phyloP scores from a whole-genome alignment of 179 eudicot species.

The Camellia oleifera region DNA sequence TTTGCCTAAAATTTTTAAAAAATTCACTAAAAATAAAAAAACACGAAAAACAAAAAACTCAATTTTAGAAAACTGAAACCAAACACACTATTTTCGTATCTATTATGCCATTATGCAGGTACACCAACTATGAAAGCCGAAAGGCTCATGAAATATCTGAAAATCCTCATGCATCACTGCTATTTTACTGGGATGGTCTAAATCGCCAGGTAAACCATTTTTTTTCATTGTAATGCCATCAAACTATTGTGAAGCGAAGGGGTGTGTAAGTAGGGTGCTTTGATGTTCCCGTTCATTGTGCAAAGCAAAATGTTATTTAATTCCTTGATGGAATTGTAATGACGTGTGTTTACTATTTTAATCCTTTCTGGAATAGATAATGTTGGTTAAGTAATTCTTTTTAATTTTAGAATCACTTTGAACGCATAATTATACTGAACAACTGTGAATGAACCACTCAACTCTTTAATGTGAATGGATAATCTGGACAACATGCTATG shows the following conservation, averaged over 20 bases:
- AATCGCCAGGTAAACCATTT: conserved; percentile 70
- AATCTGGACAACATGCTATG: not conserved
- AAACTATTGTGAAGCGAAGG: not conserved
- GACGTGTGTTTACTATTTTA: not conserved
- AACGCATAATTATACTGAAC: not conserved
- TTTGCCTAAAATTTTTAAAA: too few species aligned
- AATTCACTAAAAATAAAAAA: too few species aligned
- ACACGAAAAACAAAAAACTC: too few species aligned
- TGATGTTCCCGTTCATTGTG: not conserved
- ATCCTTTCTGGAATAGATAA: not conserved
- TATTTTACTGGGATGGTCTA: conserved; percentile 86
- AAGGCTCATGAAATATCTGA: conserved; percentile 75
- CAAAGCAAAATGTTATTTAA: not conserved
- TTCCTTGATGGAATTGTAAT: not conserved
- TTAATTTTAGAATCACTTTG: not conserved
- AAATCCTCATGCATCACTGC: conserved; percentile 85
- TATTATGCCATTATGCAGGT: conserved; percentile 45
- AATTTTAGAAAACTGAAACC: not conserved
- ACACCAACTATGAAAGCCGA: conserved; percentile 86
- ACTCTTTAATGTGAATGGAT: not conserved
- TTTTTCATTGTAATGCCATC: not conserved
- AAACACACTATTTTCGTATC: not conserved
- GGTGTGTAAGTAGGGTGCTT: conserved; percentile 2
- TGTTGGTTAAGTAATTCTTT: not conserved
- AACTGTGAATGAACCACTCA: not conserved